These are phyloP conservation scores for Aspergillus sp. DNA, from an alignment of 2,329 filamentous ascomycete genomes.

Conservation along the genomic window DNA sequence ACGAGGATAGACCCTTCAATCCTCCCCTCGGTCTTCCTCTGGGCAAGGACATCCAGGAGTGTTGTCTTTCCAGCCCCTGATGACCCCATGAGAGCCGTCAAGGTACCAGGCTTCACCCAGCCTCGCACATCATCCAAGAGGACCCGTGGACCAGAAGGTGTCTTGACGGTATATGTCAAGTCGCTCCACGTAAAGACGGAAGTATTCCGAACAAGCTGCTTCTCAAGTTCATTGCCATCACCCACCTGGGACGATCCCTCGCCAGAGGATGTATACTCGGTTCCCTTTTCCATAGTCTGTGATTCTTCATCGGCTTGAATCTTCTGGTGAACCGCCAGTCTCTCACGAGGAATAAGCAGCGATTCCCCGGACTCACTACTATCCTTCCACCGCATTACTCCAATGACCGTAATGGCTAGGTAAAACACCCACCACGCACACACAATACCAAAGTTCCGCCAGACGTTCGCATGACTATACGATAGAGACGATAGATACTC, in stretches of 20 bases:
- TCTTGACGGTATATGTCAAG: constrained; percentile 68
- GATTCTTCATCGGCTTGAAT: constrained; percentile 27
- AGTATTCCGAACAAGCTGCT: constrained; percentile 50
- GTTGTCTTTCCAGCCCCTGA: constrained; percentile 74
- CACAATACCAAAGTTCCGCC: constrained; percentile 61
- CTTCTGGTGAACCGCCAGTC: constrained; percentile 30
- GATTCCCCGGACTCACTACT: constrained; percentile 25
- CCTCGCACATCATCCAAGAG: constrained; percentile 69
- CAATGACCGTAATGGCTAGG: constrained; percentile 60
- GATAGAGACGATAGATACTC: constrained; percentile 56
- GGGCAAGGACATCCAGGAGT: constrained; percentile 69
- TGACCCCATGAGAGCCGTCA: constrained; percentile 74
- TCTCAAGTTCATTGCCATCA: no score
- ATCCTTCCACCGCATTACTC: constrained; percentile 31
- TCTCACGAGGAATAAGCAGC: constrained; percentile 60
- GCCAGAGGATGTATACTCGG: no score
- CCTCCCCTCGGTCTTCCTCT: constrained; percentile 64
- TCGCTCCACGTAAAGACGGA: constrained; percentile 73
- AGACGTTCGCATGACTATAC: constrained; percentile 48
- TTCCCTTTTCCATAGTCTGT: neutral
- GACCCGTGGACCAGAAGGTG: constrained; percentile 51
- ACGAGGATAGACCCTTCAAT: constrained; percentile 64
- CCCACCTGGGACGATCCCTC: no score
- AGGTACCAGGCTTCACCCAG: constrained; percentile 71
- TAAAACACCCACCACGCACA: constrained; percentile 63